Conservation (phyloP, 805 yeast species). For the Candida alai region DNA sequence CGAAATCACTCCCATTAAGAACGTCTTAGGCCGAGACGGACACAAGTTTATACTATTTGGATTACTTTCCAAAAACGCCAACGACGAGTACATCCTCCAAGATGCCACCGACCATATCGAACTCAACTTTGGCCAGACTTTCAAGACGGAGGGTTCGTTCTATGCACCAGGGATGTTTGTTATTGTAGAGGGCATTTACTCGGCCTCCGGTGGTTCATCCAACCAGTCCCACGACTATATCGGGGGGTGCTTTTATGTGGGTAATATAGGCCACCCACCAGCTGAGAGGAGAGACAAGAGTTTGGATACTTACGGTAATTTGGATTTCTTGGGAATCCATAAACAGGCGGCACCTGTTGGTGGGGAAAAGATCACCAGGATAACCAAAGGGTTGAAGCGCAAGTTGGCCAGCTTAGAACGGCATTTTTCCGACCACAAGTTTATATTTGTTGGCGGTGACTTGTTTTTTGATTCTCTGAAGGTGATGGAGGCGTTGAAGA, state of each 20-base stretch:
- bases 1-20: constrained; percentile 69
- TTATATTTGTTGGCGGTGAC: constrained; percentile 74
- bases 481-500: constrained; percentile 60
- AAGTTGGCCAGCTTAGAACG: constrained; percentile 56
- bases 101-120: constrained; percentile 76
- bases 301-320: constrained; percentile 67
- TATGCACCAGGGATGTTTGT: constrained; percentile 74
- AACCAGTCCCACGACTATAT: constrained; percentile 26
- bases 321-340: constrained; percentile 60
- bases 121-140: constrained; percentile 59
- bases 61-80: constrained; percentile 55
- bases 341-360: constrained; percentile 19
- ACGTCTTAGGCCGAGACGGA: constrained; percentile 82
- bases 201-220: constrained; percentile 51
- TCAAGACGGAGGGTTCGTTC: constrained; percentile 61
- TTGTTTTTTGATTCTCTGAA: constrained; percentile 58
- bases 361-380: constrained; percentile 43
- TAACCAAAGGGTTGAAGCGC: constrained; percentile 57
- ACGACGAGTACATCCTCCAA: constrained; percentile 72
- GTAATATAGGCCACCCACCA: constrained; percentile 81
- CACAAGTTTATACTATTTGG: constrained; percentile 76
- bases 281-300: constrained; percentile 70
- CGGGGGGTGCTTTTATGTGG: constrained; percentile 60
- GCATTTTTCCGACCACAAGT: constrained; percentile 49
- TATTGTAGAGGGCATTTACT: constrained; percentile 81